Evolutionary conservation across 768 basidiomycete species (phyloP).

Genomic region (Auriscalpium microsporum): DNA sequence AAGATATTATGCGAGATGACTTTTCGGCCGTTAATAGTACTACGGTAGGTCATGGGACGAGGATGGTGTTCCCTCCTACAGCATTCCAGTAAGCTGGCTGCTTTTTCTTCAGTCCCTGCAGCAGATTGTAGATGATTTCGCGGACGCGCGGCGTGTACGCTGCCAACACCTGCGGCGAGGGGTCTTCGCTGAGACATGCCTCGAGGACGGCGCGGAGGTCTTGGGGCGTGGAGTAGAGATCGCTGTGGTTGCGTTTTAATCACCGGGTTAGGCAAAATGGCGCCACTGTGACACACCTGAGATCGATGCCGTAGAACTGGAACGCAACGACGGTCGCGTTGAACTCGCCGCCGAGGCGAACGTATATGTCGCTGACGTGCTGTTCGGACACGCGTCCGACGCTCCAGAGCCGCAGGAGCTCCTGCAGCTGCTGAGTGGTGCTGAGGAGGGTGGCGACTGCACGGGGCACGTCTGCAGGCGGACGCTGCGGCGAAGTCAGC

Average conservation of each 20-base stretch:
- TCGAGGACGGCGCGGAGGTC: slow-evolving; percentile 33
- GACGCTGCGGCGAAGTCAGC: background rate
- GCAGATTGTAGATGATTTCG: slow-evolving; percentile 27
- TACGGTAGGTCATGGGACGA: background rate
- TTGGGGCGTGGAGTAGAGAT: slow-evolving; percentile 30
- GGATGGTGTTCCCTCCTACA: slow-evolving; percentile 2
- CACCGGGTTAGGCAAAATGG: background rate
- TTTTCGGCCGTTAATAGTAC: background rate
- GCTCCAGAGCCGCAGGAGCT: slow-evolving; percentile 64
- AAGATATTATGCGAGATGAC: background rate
- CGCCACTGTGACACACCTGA: slow-evolving; percentile 47
- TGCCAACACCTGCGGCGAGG: slow-evolving; percentile 27
- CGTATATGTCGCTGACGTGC: slow-evolving; percentile 84
- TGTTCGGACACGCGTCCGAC: slow-evolving; percentile 45
- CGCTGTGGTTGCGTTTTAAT: slow-evolving; percentile 21
- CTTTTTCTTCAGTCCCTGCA: slow-evolving; percentile 34
- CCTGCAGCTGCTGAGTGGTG: slow-evolving; percentile 78
- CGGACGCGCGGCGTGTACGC: slow-evolving; percentile 32
- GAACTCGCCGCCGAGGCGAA: slow-evolving; percentile 84
- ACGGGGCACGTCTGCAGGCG: slow-evolving; percentile 40
- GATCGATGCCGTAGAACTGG: slow-evolving; percentile 59
- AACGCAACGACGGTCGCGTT: slow-evolving; percentile 75
- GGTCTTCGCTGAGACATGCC: slow-evolving; percentile 34
- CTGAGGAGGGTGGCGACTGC: slow-evolving; percentile 64
- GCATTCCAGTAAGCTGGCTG: slow-evolving; percentile 32